Evolutionary conservation across 1,284 basidiomycete species (phyloP).

Genomic region (Puccinia polysora): DNA sequence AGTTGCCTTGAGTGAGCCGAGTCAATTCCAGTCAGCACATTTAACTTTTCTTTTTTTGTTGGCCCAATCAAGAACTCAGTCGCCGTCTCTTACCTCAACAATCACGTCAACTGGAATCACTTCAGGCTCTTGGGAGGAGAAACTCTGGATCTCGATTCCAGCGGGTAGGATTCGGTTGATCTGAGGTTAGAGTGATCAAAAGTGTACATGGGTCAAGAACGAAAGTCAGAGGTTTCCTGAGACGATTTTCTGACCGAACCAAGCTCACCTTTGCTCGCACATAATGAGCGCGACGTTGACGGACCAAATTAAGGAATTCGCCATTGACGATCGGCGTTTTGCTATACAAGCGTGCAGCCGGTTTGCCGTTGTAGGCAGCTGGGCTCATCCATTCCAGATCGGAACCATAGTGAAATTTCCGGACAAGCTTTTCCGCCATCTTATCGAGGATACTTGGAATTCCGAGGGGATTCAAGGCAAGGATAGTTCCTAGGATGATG

Average conservation of each 20-base stretch:
- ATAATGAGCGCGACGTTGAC: constrained; percentile 20
- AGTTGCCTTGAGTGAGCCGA: constrained; percentile 11
- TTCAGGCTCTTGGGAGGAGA: neutral
- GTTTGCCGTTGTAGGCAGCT: neutral
- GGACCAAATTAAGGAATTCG: constrained; percentile 29
- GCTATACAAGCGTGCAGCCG: constrained; percentile 10
- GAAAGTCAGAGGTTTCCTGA: neutral
- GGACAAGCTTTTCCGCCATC: constrained; percentile 6
- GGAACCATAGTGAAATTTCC: constrained; percentile 16
- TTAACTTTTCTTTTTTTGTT: neutral
- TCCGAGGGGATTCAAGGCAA: neutral
- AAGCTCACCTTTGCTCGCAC: constrained; percentile 15
- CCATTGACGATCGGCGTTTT: constrained; percentile 41
- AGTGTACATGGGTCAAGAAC: neutral
- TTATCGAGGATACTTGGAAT: constrained; percentile 6
- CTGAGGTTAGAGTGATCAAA: neutral
- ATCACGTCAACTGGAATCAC: constrained; percentile 27
- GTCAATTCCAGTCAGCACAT: neutral
- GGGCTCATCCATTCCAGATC: constrained; percentile 33
- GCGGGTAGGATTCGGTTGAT: constrained; percentile 5
- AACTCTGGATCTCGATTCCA: constrained; percentile 1
- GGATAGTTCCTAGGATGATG: constrained; percentile 5
- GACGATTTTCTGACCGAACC: neutral
- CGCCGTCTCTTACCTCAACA: constrained; percentile 11
- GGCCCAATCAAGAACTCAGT: neutral